phyloP scores from a whole-genome alignment of 345 rosid genomes.

The Dipteronia sinensis region DNA sequence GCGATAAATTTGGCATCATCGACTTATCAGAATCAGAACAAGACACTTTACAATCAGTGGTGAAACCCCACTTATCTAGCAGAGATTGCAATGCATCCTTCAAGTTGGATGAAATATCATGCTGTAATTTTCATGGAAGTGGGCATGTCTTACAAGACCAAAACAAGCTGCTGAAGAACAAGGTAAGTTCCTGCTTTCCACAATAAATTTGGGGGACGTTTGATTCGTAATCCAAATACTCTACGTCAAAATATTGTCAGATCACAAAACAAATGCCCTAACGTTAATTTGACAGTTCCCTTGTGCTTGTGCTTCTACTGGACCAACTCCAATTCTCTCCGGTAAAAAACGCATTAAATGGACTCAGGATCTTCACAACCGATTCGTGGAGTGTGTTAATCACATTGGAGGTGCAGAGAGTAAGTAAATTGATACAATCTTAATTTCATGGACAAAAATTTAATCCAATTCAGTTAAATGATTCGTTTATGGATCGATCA shows the following conservation, averaged over 20 bases:
- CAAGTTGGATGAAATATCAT: neutral
- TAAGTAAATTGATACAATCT: neutral
- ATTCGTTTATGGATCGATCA: neutral
- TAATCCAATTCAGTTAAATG: too few species aligned
- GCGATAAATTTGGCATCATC: neutral
- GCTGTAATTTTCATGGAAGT: neutral
- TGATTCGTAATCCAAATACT: too few species aligned
- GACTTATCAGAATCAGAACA: neutral
- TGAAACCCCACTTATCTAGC: neutral
- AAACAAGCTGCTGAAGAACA: neutral
- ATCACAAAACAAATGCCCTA: neutral
- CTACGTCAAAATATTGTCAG: too few species aligned
- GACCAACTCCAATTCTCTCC: too few species aligned
- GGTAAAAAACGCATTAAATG: slow-evolving; percentile 17
- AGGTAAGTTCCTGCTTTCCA: neutral
- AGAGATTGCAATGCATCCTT: neutral
- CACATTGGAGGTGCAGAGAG: slow-evolving; percentile 25
- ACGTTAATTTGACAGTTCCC: neutral
- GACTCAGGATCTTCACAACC: slow-evolving; percentile 18
- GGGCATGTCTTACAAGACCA: neutral
- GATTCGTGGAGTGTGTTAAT: slow-evolving; percentile 20
- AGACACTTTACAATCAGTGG: slow-evolving; percentile 4
- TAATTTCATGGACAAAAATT: neutral
- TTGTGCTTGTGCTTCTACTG: neutral
- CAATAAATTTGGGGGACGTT: neutral